These are phyloP conservation scores for Parsonsia alboflavescens DNA, from an alignment of 257 asterid species.

Conservation along the genomic window DNA sequence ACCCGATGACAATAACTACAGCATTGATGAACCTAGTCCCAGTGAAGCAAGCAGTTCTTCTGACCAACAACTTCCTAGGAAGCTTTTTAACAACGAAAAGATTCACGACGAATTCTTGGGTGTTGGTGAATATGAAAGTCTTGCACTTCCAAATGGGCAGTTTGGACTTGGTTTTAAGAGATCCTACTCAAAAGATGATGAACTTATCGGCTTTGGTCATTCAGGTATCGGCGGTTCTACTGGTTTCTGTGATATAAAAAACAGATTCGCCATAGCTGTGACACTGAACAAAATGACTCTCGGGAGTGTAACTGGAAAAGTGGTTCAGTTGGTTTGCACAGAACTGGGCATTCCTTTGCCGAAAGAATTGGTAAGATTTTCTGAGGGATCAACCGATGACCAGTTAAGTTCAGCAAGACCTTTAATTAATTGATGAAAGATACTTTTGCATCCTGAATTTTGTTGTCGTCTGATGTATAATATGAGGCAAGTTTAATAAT, in stretches of 20 bases:
- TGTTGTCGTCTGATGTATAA: not conserved
- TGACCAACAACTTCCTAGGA: conserved; percentile 15
- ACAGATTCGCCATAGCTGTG: conserved; percentile 70
- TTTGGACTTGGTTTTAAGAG: conserved; percentile 92
- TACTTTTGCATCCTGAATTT: not conserved
- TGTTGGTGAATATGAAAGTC: conserved; percentile 56
- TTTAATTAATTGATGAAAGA: conserved; percentile 47
- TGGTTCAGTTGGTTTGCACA: conserved; percentile 73
- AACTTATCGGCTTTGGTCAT: conserved; percentile 82
- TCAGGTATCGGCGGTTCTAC: conserved; percentile 97
- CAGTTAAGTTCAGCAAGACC: conserved; percentile 43
- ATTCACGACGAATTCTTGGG: conserved; percentile 83
- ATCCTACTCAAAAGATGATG: conserved; percentile 52
- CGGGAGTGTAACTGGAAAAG: conserved; percentile 77
- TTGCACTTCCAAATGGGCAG: conserved; percentile 50
- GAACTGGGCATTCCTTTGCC: conserved; percentile 84
- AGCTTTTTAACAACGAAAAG: conserved; percentile 49
- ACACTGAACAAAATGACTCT: conserved; percentile 79
- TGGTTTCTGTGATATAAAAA: conserved; percentile 59
- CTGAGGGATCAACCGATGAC: conserved; percentile 42
- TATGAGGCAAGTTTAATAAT: not conserved
- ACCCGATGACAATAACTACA: conserved; percentile 32
- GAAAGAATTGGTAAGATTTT: conserved; percentile 45
- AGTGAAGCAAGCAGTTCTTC: not conserved
- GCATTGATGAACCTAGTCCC: conserved; percentile 12